Base-by-base conservation (phyloP, 179 eudicot species). In the Spinacia oleracea region DNA sequence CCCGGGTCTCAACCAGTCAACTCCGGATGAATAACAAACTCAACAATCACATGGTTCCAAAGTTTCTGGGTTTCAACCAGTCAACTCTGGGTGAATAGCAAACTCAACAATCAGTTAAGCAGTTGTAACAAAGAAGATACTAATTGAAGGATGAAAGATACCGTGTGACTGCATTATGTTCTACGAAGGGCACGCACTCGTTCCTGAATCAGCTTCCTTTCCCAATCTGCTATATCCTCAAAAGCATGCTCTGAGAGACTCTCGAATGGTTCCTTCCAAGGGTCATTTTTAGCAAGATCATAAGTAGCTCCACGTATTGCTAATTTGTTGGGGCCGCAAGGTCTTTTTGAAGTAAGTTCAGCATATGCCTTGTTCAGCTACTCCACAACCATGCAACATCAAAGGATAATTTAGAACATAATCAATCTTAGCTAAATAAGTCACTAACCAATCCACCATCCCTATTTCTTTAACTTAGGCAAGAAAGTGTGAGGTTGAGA, bases 251-350 rank as follows among this genome's bases (percentile, higher is more conserved):
- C 98, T 0, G 94, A 89, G 75, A 94, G 96, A 78, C 67, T 84
- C 84, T 93, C 98, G 78, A 94, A 89, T 55, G 97, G 89, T 85
- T 94, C 97, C 84, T 94, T 91, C 88, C 90, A 82, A 5, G 87
- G 86, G 35, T 90, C 91, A 20, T 83, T 84, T 80, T 92, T 92
- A 16, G 94, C 93, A 83, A 94, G 83, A 87, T 94, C 98, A 81
- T 92, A 94, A 23, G 98, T 94, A n/a, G 98, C 98, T 34, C 89
- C 98, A 43, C 94, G 91, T 53, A 94, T 91, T 31, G 97, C 96
- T 53, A 71, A 84, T 84, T 81, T 92, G 85, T 88, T 94, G 25
- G 98, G 98, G 10, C 98, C 97, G 77, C 98, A 94, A 23, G 97
- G 97, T 79, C 98, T 89, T 84, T 86, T 90, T 66, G 89, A 84